Evolutionary conservation across 495 filamentous ascomycete species (phyloP).

Genomic region (Podospora bellae-mahoneyi): DNA sequence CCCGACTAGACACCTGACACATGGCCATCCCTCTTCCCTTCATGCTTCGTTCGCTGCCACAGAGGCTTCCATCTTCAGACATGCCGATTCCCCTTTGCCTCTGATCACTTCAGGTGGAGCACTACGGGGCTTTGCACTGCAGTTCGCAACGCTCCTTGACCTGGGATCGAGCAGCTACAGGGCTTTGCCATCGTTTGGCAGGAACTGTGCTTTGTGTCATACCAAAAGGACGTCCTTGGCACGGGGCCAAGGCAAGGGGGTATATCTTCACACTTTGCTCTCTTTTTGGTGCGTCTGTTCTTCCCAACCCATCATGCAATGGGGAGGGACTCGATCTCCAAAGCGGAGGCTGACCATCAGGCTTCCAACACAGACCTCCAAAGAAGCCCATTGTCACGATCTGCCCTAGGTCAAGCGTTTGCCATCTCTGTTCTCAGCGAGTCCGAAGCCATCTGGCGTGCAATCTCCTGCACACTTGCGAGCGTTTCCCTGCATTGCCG

Average conservation of each 20-base stretch:
- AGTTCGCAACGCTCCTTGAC: not conserved
- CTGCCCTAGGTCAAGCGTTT: not conserved
- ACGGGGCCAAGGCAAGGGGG: too few species aligned
- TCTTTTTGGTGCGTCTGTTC: not conserved
- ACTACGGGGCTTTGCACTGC: not conserved
- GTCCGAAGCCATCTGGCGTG: too few species aligned
- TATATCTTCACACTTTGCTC: not conserved
- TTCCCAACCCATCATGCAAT: not conserved
- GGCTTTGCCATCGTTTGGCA: not conserved
- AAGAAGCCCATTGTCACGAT: not conserved
- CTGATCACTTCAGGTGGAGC: not conserved
- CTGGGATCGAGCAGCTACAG: not conserved
- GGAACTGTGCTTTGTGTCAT: not conserved
- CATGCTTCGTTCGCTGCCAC: not conserved
- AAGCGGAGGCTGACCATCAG: not conserved
- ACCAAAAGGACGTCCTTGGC: too few species aligned
- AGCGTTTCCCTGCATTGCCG: too few species aligned
- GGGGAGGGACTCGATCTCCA: not conserved
- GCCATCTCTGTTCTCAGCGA: not conserved
- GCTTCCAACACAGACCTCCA: not conserved
- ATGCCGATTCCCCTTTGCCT: too few species aligned
- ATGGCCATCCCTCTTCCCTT: not conserved
- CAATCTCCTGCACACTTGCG: too few species aligned
- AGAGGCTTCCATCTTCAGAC: not conserved
- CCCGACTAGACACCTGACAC: not conserved